phyloP scores from a whole-genome alignment of 73 alveolate species.

The Tetrahymena malaccensis region DNA sequence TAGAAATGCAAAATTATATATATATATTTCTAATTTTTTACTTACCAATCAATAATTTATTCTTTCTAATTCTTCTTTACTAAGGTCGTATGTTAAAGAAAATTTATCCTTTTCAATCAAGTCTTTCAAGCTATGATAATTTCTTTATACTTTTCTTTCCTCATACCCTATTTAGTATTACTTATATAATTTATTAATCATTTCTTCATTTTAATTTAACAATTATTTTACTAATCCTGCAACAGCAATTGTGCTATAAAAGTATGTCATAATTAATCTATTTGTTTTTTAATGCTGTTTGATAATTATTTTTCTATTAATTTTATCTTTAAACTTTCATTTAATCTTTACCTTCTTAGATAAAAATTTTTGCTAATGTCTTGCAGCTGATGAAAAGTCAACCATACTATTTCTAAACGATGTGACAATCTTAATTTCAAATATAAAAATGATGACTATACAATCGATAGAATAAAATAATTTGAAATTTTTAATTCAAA shows the following conservation, averaged over 20 bases:
- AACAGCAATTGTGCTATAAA: neutral
- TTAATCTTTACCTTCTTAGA: neutral
- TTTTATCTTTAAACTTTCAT: neutral
- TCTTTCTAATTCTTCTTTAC: neutral
- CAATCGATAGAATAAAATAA: neutral
- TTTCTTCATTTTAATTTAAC: neutral
- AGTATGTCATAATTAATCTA: neutral
- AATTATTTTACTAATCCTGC: neutral
- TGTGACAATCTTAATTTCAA: neutral
- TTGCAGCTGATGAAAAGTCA: neutral
- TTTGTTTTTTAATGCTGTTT: neutral
- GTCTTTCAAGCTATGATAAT: neutral
- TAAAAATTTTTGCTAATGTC: neutral
- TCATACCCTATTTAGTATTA: neutral
- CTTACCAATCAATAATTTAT: neutral
- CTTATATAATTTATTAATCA: neutral
- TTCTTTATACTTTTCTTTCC: neutral
- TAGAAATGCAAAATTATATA: neutral
- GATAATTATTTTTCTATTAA: neutral
- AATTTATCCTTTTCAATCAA: neutral
- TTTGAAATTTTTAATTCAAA: neutral
- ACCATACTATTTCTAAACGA: neutral
- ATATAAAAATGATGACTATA: neutral
- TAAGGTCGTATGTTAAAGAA: neutral
- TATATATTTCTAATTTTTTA: neutral